phyloP scores from a whole-genome alignment of 1,284 basidiomycete species.

The Ceraceosorus guamensis region DNA sequence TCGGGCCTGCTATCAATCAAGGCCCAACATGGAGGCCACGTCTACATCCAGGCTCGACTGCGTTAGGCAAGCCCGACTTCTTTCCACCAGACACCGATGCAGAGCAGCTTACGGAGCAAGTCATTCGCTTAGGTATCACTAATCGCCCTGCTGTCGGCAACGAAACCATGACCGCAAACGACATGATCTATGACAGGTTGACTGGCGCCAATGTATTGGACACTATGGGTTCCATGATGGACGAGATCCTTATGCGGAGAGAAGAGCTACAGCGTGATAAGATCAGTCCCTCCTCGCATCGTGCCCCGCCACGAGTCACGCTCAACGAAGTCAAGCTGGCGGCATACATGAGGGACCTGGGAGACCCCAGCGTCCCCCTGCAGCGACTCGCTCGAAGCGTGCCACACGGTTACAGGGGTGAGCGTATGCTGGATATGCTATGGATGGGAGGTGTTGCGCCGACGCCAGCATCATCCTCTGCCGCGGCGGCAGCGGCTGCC shows the following conservation, averaged over 20 bases:
- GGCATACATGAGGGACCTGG: slow-evolving; percentile 83
- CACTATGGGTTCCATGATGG: slow-evolving; percentile 22
- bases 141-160: slow-evolving; percentile 50
- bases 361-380: slow-evolving; percentile 78
- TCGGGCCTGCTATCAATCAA: too few relatives aligned
- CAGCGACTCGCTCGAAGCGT: slow-evolving; percentile 78
- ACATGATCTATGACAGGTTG: slow-evolving; percentile 54
- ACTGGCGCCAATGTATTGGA: slow-evolving; percentile 26
- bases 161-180: slow-evolving; percentile 56
- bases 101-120: slow-evolving; percentile 67
- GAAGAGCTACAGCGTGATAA: slow-evolving; percentile 11
- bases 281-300: slow-evolving; percentile 12
- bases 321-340: slow-evolving; percentile 80
- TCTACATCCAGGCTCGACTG: slow-evolving; percentile 22
- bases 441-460: slow-evolving; percentile 52
- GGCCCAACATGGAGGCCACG: slow-evolving; percentile 35
- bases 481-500: not conserved
- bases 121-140: slow-evolving; percentile 71
- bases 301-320: slow-evolving; percentile 60
- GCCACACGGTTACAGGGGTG: slow-evolving; percentile 85
- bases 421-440: slow-evolving; percentile 80
- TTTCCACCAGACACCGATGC: slow-evolving; percentile 64
- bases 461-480: slow-evolving; percentile 4
- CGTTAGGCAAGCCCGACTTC: slow-evolving; percentile 58
- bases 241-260: slow-evolving; percentile 25